Evolutionary conservation across 495 filamentous ascomycete species (phyloP).

Genomic region (Podospora tetraspora): DNA sequence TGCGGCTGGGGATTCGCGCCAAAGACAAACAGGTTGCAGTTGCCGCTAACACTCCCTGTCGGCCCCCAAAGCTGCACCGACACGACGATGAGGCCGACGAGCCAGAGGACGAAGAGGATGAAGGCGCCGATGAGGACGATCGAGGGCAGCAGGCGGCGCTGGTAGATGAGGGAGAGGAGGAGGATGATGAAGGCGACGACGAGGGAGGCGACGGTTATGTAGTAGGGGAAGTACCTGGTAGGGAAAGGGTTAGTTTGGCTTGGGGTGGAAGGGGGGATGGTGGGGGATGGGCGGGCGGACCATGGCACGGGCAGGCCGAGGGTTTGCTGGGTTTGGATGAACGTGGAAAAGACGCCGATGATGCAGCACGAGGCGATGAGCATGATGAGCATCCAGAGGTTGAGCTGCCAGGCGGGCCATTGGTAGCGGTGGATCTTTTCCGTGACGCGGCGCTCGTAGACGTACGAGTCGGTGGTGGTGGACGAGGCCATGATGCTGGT

Average conservation of each 20-base stretch:
- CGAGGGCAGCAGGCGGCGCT: constrained; percentile 76
- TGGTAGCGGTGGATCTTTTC: constrained; percentile 65
- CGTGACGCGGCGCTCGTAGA: constrained; percentile 37
- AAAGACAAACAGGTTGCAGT: constrained; percentile 70
- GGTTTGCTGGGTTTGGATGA: constrained; percentile 72
- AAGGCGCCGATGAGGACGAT: constrained; percentile 89
- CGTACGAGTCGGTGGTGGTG: constrained; percentile 35
- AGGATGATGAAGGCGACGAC: constrained; percentile 68
- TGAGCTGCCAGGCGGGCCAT: constrained; percentile 92
- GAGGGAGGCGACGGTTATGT: constrained; percentile 66
- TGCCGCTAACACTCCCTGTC: constrained; percentile 64
- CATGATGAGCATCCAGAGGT: constrained; percentile 88
- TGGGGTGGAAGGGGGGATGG: not conserved
- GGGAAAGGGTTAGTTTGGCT: not conserved
- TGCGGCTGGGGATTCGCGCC: constrained; percentile 40
- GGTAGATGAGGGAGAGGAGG: constrained; percentile 65
- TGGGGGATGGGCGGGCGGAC: constrained; percentile 46
- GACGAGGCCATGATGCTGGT: constrained; percentile 42
- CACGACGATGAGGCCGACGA: constrained; percentile 87
- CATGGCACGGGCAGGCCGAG: constrained; percentile 72
- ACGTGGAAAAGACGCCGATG: constrained; percentile 80
- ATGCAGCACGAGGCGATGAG: constrained; percentile 70
- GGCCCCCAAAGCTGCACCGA: constrained; percentile 85
- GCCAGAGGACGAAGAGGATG: constrained; percentile 88
- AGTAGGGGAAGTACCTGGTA: constrained; percentile 87